These are phyloP conservation scores for Calocera cornea DNA, from an alignment of 768 basidiomycete species.

Conservation along the genomic window DNA sequence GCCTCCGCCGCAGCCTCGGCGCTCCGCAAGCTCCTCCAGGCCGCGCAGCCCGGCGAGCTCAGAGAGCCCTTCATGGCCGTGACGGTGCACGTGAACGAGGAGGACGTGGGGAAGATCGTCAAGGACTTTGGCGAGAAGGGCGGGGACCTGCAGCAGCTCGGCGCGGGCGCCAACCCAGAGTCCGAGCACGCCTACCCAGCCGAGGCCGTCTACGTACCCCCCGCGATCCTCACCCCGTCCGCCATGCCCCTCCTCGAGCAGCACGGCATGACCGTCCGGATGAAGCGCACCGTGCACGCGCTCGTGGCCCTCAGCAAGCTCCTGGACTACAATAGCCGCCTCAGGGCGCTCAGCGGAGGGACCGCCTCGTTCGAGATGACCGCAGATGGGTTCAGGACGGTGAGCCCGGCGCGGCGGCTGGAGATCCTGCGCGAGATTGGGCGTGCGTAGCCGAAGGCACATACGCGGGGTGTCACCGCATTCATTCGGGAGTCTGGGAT, in stretches of 20 bases:
- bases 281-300: conserved; percentile 56
- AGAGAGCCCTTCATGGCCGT: conserved; percentile 66
- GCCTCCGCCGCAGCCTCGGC: conserved; percentile 44
- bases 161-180: conserved; percentile 19
- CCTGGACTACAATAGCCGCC: conserved; percentile 63
- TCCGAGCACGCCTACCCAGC: conserved; percentile 34
- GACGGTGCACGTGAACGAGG: conserved; percentile 53
- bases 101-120: conserved; percentile 59
- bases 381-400: conserved; percentile 61
- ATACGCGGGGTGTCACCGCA: background rate
- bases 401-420: conserved; percentile 43
- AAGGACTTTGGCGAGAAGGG: conserved; percentile 75
- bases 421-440: conserved; percentile 74
- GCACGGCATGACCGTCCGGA: conserved; percentile 22
- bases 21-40: conserved; percentile 45
- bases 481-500: too few species aligned
- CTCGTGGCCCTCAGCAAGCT: conserved; percentile 67
- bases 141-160: conserved; percentile 56
- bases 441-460: conserved; percentile 33
- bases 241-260: conserved; percentile 19
- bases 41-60: conserved; percentile 54
- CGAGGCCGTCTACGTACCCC: conserved; percentile 65
- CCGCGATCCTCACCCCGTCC: conserved; percentile 63
- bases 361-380: conserved; percentile 70
- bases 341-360: conserved; percentile 71